Evolutionary conservation across 768 basidiomycete genomes (phyloP).

Genomic region (Pleurotus tuoliensis): DNA sequence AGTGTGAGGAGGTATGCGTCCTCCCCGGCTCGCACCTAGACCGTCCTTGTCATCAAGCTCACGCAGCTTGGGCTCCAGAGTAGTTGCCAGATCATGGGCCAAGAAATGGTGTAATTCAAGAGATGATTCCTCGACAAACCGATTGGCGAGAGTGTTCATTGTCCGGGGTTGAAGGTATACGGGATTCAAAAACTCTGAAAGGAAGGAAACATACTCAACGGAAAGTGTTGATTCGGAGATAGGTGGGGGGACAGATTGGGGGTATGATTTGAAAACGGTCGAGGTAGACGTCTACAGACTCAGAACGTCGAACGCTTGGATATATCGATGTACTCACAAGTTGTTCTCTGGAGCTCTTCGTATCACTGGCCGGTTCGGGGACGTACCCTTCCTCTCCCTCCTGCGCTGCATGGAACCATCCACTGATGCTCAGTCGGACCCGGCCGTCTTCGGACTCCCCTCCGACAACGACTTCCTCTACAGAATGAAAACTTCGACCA

Average conservation of each 20-base stretch:
- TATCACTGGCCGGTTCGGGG: slow-evolving; percentile 39
- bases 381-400: slow-evolving; percentile 88
- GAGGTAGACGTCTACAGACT: slow-evolving; percentile 53
- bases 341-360: slow-evolving; percentile 87
- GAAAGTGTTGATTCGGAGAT: slow-evolving; percentile 53
- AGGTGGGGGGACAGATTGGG: slow-evolving; percentile 41
- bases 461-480: slow-evolving; percentile 92
- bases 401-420: slow-evolving; percentile 95
- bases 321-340: slow-evolving; percentile 55
- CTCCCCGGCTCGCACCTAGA: slow-evolving; percentile 47
- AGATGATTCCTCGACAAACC: slow-evolving; percentile 84
- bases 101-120: slow-evolving; percentile 91
- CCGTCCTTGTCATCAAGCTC: slow-evolving; percentile 64
- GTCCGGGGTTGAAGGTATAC: slow-evolving; percentile 84
- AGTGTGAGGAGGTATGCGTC: slow-evolving; percentile 62
- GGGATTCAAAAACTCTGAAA: slow-evolving; percentile 82
- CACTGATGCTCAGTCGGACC: slow-evolving; percentile 83
- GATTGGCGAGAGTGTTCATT: slow-evolving; percentile 70
- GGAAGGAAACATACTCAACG: slow-evolving; percentile 61
- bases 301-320: slow-evolving; percentile 1
- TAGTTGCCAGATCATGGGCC: slow-evolving; percentile 56
- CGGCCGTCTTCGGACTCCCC: slow-evolving; percentile 62
- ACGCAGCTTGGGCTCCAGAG: slow-evolving; percentile 62
- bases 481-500: slow-evolving; percentile 92
- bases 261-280: slow-evolving; percentile 55